Conservation (phyloP, 2,329 filamentous ascomycete genomes). For the Paraphoma sp. region DNA sequence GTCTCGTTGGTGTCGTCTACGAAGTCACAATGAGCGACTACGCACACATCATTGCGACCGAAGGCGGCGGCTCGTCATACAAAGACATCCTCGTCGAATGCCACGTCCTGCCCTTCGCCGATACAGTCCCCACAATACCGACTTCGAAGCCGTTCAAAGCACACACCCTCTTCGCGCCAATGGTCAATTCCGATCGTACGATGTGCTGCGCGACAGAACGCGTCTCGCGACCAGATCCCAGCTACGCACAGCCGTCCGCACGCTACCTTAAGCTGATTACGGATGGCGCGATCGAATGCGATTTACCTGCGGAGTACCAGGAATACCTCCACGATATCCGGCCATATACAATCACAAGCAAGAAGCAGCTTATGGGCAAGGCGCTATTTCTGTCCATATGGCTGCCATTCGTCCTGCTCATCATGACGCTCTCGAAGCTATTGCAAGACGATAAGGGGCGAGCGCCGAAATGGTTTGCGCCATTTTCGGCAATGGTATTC, state of each 20-base stretch:
- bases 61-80: constrained; percentile 87
- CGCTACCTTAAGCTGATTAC: constrained; percentile 84
- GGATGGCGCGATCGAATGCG: constrained; percentile 79
- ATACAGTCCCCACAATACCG: constrained; percentile 69
- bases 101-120: constrained; percentile 67
- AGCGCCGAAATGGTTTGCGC: constrained; percentile 71
- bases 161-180: constrained; percentile 80
- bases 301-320: constrained; percentile 80
- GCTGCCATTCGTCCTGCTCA: constrained; percentile 62
- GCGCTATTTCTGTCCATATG: constrained; percentile 67
- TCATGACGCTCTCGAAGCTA: constrained; percentile 58
- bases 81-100: constrained; percentile 82
- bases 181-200: constrained; percentile 19
- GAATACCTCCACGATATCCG: constrained; percentile 72
- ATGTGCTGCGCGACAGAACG: constrained; percentile 42
- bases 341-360: constrained; percentile 73
- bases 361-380: constrained; percentile 70
- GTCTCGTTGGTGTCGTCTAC: constrained; percentile 91
- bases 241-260: constrained; percentile 81
- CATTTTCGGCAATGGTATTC: constrained; percentile 60
- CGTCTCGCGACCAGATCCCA: constrained; percentile 67
- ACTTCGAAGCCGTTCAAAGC: constrained; percentile 73
- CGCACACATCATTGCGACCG: constrained; percentile 84
- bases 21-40: constrained; percentile 88
- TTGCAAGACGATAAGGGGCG: constrained; percentile 71